A percentile compares a stretch with the other conserved stretches of the same genome.
phyloP scores from a whole-genome alignment of 345 rosid species.

The Anastatica hierochuntica region DNA sequence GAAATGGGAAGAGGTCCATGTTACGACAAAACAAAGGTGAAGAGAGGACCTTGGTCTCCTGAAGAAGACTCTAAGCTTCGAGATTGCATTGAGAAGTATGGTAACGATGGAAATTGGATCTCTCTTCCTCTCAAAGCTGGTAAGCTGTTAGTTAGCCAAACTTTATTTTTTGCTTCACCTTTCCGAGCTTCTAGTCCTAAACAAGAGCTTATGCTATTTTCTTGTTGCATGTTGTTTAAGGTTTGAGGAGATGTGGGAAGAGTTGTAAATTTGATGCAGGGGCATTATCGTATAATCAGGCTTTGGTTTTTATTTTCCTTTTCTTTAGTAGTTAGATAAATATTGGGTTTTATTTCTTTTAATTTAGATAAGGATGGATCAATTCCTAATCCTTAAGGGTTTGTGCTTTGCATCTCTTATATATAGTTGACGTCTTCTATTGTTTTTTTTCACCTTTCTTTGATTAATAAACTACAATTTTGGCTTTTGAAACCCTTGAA shows the following conservation, averaged over 20 bases:
- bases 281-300: too few species aligned
- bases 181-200: background rate
- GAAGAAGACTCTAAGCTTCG: slow-evolving; percentile 90
- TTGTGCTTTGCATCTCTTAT: too few species aligned
- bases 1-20: slow-evolving; percentile 96
- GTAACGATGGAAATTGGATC: slow-evolving; percentile 94
- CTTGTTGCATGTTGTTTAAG: slow-evolving; percentile 26
- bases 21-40: slow-evolving; percentile 91
- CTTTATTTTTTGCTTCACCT: background rate
- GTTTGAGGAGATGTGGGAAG: slow-evolving; percentile 91
- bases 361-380: too few species aligned
- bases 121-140: slow-evolving; percentile 94
- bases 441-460: too few species aligned
- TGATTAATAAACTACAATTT: too few species aligned
- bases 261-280: slow-evolving; percentile 95
- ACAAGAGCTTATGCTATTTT: slow-evolving; percentile 1
- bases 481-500: too few species aligned
- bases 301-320: too few species aligned
- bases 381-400: too few species aligned
- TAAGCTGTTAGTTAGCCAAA: slow-evolving; percentile 14
- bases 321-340: too few species aligned
- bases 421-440: too few species aligned
- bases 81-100: slow-evolving; percentile 67
- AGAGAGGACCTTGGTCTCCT: slow-evolving; percentile 96
- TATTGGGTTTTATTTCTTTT: too few species aligned